A percentile compares a stretch with the other conserved stretches of the same genome.
These are phyloP conservation scores for Zasmidium angulare DNA, from an alignment of 2,329 filamentous ascomycete species.

Conservation along the genomic window DNA sequence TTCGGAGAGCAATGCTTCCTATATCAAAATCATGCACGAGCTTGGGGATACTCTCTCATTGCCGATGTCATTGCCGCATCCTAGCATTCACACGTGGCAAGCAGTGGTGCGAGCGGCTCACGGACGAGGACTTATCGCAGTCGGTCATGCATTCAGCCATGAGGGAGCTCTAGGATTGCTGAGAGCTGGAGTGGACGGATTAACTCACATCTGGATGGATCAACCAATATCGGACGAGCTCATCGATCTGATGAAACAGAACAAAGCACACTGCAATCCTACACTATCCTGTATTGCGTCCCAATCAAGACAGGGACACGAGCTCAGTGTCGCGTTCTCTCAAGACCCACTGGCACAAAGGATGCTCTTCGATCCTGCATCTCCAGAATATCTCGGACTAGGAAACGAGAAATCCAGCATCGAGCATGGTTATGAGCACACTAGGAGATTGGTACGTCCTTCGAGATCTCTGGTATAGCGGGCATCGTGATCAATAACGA, in stretches of 20 bases:
- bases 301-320: no score
- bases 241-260: conserved; percentile 42
- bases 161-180: conserved; percentile 44
- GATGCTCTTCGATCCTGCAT: no score
- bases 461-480: no score
- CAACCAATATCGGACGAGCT: conserved; percentile 39
- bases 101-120: conserved; percentile 44
- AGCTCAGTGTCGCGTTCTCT: no score
- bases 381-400: no score
- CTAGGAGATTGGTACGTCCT: no score
- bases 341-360: no score
- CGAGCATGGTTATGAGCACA: no score
- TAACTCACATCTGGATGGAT: conserved; percentile 46
- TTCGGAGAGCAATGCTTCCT: conserved; percentile 43
- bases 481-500: no score
- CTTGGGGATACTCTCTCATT: conserved; percentile 42
- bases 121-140: conserved; percentile 36
- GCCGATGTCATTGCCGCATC: conserved; percentile 41
- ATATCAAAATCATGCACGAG: conserved; percentile 56
- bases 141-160: conserved; percentile 42
- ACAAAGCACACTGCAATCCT: conserved; percentile 45
- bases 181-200: conserved; percentile 42
- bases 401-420: no score
- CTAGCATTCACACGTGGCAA: conserved; percentile 45
- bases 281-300: no score